A percentile compares a stretch with the other conserved stretches of the same genome.
Conservation (phyloP, 441 rosid species). For the Macaranga tanarius region DNA sequence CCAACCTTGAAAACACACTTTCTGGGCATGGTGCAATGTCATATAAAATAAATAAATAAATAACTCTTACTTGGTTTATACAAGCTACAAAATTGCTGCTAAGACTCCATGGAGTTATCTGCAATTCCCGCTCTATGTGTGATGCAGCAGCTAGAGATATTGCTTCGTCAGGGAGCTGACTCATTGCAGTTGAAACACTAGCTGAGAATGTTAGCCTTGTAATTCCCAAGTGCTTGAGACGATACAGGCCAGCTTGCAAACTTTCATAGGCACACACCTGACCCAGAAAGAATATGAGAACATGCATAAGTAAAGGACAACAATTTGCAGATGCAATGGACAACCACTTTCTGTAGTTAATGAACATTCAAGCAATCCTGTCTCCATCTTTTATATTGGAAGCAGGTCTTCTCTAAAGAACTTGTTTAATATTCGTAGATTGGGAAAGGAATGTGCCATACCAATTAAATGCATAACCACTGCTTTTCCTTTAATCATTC, state of each 20-base stretch:
- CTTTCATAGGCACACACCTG: conserved; percentile 98
- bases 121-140: conserved; percentile 95
- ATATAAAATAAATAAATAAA: conserved; percentile 11
- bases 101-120: conserved; percentile 96
- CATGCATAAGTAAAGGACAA: background rate
- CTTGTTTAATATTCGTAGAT: background rate
- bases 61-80: conserved; percentile 69
- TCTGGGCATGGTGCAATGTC: background rate
- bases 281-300: conserved; percentile 22
- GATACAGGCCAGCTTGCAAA: conserved; percentile 93
- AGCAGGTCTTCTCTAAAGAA: background rate
- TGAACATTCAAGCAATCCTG: too few relatives aligned
- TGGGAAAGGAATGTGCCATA: background rate
- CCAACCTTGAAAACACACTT: background rate
- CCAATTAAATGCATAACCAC: background rate
- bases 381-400: background rate
- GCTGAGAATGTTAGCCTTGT: conserved; percentile 75
- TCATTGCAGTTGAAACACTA: conserved; percentile 80
- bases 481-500: background rate
- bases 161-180: conserved; percentile 96
- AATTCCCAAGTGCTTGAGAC: conserved; percentile 94
- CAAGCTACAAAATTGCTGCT: conserved; percentile 97
- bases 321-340: background rate
- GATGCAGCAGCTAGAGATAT: conserved; percentile 98
- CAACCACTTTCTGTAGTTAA: too few relatives aligned